Evolutionary conservation across 768 basidiomycete species (phyloP), one percentile per base, ranked within the genome.

Genomic region (Exidia glandulosa): DNA sequence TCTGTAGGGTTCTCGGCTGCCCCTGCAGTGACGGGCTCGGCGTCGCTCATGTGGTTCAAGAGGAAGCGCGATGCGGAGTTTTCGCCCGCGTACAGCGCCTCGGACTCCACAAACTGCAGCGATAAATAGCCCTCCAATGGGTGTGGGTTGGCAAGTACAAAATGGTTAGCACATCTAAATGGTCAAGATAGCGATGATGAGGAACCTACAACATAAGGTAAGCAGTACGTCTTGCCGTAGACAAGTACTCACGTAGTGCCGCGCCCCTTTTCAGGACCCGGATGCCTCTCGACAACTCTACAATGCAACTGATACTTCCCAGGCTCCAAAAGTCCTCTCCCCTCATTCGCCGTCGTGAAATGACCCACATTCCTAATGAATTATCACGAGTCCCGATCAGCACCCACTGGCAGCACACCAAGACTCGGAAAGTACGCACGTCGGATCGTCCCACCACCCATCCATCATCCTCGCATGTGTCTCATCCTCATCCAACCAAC

Each of bases 401-500:
- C n/a, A 7, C 6, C 25, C 47, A 9, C 9, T 48, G 25, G 6
- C n/a, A 50, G 2, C n/a, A 2, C 48, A 6, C n/a, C n/a, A 19
- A 50, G 48, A 3, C 27, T 19, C 16, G 12, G 50, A 37, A 37
- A 29, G 34, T n/a, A 58, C 32, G 57, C 29, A 58, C 34, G 32
- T 58, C 23, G 32, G 14, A 19, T 37, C 56, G 31, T 37, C 14
- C 36, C 45, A 58, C 57, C 56, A 57, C 16, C 31, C n/a, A 19
- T 59, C 58, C 13, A 59, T 45, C 32, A 30, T 50, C 41, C 32
- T 27, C 14, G 36, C 36, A 13, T 29, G 25, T 14, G 12, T 19
- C 41, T 48, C 41, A 25, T 59, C 58, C 19, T 59, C 31, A 25
- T 59, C 32, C 7, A 48, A 33, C 58, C 58, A 59, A 25, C 58